Percentiles rank a stretch among this genome's conserved stretches.
These are phyloP conservation scores for Linnemannia exigua DNA, from an alignment of 192 early-diverging fungal species.

Conservation along the genomic window DNA sequence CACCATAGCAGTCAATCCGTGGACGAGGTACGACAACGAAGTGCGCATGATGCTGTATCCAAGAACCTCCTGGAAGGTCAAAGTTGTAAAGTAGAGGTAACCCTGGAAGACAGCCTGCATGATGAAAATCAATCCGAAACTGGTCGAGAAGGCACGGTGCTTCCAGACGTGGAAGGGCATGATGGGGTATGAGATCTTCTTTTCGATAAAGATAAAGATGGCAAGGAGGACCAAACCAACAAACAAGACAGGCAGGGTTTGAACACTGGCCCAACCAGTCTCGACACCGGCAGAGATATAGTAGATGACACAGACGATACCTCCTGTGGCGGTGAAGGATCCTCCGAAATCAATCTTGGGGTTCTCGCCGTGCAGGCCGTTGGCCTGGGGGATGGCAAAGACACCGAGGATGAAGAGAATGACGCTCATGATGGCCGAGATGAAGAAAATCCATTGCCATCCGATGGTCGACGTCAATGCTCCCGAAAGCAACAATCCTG, in stretches of 20 bases:
- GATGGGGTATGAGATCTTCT: constrained; percentile 54
- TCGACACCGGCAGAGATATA: constrained; percentile 55
- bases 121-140: constrained; percentile 53
- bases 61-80: constrained; percentile 64
- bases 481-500: constrained; percentile 54
- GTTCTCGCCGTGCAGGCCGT: constrained; percentile 32
- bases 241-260: constrained; percentile 44
- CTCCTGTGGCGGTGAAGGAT: constrained; percentile 47
- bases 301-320: constrained; percentile 56
- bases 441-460: constrained; percentile 61
- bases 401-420: constrained; percentile 50
- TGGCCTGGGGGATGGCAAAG: constrained; percentile 47
- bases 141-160: constrained; percentile 59
- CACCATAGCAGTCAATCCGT: constrained; percentile 57
- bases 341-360: constrained; percentile 58
- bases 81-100: constrained; percentile 60
- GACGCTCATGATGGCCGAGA: constrained; percentile 49
- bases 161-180: constrained; percentile 63
- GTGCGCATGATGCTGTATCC: constrained; percentile 58
- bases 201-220: constrained; percentile 55
- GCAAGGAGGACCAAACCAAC: constrained; percentile 52
- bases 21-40: constrained; percentile 60
- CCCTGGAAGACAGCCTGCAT: constrained; percentile 59
- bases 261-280: constrained; percentile 43
- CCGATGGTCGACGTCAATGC: constrained; percentile 56